These are phyloP conservation scores for Hanseniaspora sp. DNA, from an alignment of 1,139 yeast species.

Conservation along the genomic window DNA sequence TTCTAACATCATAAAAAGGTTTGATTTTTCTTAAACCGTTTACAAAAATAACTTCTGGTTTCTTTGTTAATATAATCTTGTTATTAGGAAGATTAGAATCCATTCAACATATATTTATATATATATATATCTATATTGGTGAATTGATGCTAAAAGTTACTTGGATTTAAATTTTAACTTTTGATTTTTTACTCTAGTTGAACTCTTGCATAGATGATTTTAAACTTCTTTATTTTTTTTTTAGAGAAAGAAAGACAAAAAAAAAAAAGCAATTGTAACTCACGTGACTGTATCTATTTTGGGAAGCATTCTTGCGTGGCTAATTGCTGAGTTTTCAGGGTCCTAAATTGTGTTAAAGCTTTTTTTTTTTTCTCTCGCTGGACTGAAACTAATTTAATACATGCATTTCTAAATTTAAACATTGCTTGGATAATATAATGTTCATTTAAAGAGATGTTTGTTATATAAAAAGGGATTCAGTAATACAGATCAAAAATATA, in stretches of 20 bases:
- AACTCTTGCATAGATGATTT: no score
- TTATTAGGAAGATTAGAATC: slow-evolving; percentile 12
- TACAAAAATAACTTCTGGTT: slow-evolving; percentile 21
- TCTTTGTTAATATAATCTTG: slow-evolving; percentile 1
- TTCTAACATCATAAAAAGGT: slow-evolving; percentile 74
- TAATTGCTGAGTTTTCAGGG: not conserved
- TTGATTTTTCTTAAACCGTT: slow-evolving; percentile 52
- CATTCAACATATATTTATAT: not conserved
- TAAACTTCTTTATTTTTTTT: not conserved
- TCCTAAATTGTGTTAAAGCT: not conserved
- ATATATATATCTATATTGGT: no score
- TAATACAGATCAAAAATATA: no score
- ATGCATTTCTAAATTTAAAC: not conserved
- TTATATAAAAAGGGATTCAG: no score
- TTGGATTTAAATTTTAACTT: no score
- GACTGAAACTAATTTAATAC: not conserved
- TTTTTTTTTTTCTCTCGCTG: not conserved
- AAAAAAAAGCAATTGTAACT: not conserved
- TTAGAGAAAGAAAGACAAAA: not conserved
- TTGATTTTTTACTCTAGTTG: no score
- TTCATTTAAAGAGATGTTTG: no score
- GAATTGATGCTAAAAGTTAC: no score
- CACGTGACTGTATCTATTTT: not conserved
- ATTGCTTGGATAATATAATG: not conserved
- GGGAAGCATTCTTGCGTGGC: not conserved